Base-by-base conservation (phyloP, 768 basidiomycete species). In the Suillus subluteus region DNA sequence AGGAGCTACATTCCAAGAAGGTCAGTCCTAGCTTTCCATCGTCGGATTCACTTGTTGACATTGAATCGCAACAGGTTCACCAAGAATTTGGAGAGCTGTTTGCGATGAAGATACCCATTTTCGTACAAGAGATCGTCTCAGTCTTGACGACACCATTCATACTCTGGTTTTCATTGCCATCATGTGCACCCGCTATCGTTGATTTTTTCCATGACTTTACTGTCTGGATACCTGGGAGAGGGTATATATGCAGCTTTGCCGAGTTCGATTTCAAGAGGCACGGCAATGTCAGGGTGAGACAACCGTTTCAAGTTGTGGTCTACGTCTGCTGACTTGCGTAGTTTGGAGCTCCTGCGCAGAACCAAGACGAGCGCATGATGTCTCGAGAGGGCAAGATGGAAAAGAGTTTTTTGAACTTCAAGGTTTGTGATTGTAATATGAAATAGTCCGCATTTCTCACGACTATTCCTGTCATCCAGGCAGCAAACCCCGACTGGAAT, bases 171-270 rank as follows among this genome's bases (percentile, higher is more conserved):
- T 94, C 97, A 5, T 84, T 99, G 3, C 97, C 98, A 0, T 81
- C 81, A 2, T 98, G 95, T 75, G 93, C 97, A 1, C 91, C 93
- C 11, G 91, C 90, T 0, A 92, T 99, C 70, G 87, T 99, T 67
- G 98, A 99, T 75, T 99, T 99, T 75, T 99, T 99, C 86, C 88
- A 97, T 40, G 97, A 99, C 77, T 99, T 98, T 75, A 92, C 95
- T 0, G 91, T 99, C 1, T 97, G 99, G 76, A 91, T 99, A 26
- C 96, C 98, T 67, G 95, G 96, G 0, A 85, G 98, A 2, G 98
- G 98, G 6, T 97, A 98, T 73, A 93, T 99, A 23, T 99, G 98
- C 74, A 96, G 94, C 65, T 99, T 99, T 77, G 98, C 98, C 4
- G 96, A 97, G 67, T 99, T 99, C 75, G 96, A 99, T 76, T 99